These are phyloP conservation scores for Clonostachys solani DNA, from an alignment of 2,329 filamentous ascomycete genomes.

Conservation along the genomic window DNA sequence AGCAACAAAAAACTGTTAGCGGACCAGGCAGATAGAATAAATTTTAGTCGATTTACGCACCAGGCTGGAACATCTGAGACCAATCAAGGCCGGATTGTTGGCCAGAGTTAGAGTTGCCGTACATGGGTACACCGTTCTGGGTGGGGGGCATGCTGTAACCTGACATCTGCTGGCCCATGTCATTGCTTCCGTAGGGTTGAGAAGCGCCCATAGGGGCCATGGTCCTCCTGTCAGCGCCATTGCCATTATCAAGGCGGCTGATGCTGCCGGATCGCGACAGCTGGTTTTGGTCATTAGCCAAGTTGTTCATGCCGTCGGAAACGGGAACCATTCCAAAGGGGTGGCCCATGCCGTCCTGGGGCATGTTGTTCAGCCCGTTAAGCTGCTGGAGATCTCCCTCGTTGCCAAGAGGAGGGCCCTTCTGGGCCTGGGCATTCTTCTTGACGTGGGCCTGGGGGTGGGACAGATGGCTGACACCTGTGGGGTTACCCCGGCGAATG, in stretches of 20 bases:
- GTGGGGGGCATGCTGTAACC: constrained; percentile 60
- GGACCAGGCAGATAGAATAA: too few species aligned
- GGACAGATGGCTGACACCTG: constrained; percentile 88
- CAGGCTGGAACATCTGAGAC: constrained; percentile 74
- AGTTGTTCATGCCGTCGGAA: constrained; percentile 54
- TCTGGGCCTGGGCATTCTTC: constrained; percentile 62
- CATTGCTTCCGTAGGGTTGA: constrained; percentile 50
- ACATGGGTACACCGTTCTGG: constrained; percentile 63
- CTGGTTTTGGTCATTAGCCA: constrained; percentile 57
- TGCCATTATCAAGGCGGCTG: constrained; percentile 51
- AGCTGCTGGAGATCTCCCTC: constrained; percentile 56
- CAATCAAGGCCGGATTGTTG: constrained; percentile 66
- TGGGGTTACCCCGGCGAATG: constrained; percentile 91
- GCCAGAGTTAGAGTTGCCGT: constrained; percentile 54
- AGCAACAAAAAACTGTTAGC: constrained; percentile 27
- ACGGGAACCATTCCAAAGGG: constrained; percentile 53
- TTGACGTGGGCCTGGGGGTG: constrained; percentile 88
- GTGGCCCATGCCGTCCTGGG: constrained; percentile 52
- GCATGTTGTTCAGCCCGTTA: constrained; percentile 55
- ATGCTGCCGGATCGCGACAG: constrained; percentile 58
- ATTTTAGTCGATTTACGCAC: constrained; percentile 42
- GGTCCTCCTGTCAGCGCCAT: constrained; percentile 52
- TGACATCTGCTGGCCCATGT: constrained; percentile 58
- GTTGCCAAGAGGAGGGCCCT: constrained; percentile 44
- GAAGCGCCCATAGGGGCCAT: constrained; percentile 46